phyloP scores from a whole-genome alignment of 2,329 filamentous ascomycete species.

The Colletotrichum neosansevieriae region DNA sequence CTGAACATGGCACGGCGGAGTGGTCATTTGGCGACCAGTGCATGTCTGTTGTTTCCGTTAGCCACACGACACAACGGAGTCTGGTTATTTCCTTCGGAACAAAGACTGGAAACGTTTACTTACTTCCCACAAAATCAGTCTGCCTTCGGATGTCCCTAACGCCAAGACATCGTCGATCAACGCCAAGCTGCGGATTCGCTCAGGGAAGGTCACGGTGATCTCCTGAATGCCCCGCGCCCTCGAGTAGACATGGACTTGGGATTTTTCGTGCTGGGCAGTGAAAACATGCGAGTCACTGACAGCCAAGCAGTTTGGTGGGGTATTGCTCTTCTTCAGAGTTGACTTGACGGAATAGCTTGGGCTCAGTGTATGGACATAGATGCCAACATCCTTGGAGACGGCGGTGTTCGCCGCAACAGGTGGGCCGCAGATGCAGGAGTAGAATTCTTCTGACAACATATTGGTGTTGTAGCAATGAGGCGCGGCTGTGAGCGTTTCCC shows the following conservation, averaged over 20 bases:
- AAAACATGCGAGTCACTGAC: slow-evolving; percentile 88
- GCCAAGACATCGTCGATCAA: slow-evolving; percentile 80
- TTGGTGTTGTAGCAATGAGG: slow-evolving; percentile 20
- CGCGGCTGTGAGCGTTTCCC: slow-evolving; percentile 8
- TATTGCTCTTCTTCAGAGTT: slow-evolving; percentile 92
- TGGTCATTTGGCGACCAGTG: slow-evolving; percentile 82
- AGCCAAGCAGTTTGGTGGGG: slow-evolving; percentile 82
- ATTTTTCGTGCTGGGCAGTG: slow-evolving; percentile 90
- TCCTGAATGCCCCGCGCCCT: slow-evolving; percentile 88
- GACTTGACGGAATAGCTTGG: slow-evolving; percentile 80
- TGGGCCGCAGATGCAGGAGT: slow-evolving; percentile 69
- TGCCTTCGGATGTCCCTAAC: slow-evolving; percentile 85
- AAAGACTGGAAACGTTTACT: slow-evolving; percentile 43
- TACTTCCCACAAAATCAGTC: slow-evolving; percentile 94
- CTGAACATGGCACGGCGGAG: slow-evolving; percentile 83
- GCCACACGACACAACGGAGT: slow-evolving; percentile 39
- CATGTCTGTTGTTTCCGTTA: slow-evolving; percentile 64
- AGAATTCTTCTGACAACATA: slow-evolving; percentile 72
- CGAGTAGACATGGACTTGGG: slow-evolving; percentile 92
- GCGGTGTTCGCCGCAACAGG: slow-evolving; percentile 72
- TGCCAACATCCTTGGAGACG: slow-evolving; percentile 82
- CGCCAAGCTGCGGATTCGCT: slow-evolving; percentile 83
- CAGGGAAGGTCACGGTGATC: slow-evolving; percentile 86
- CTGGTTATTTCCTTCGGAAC: slow-evolving; percentile 18
- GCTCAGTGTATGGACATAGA: slow-evolving; percentile 86